These are phyloP conservation scores for Alternaria dauci DNA, from an alignment of 2,329 filamentous ascomycete species.

Conservation along the genomic window DNA sequence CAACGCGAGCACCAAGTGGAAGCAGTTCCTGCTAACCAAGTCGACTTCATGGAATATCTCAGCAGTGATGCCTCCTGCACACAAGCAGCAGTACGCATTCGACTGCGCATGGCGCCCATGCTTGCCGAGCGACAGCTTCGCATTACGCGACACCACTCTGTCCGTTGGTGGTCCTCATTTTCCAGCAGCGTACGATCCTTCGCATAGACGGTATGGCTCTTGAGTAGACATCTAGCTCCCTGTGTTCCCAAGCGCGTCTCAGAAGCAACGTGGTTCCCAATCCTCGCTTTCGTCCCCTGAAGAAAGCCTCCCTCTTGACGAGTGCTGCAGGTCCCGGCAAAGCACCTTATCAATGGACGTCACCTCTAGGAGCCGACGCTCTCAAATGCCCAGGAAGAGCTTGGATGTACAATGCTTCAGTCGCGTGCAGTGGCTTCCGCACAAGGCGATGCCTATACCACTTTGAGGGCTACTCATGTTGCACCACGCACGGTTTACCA, in stretches of 20 bases:
- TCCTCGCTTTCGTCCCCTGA: not conserved
- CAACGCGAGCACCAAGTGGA: not conserved
- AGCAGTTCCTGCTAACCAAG: too few species aligned
- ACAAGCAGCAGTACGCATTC: not conserved
- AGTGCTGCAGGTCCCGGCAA: not conserved
- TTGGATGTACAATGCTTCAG: too few species aligned
- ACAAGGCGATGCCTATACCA: too few species aligned
- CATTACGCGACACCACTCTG: not conserved
- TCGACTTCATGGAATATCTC: not conserved
- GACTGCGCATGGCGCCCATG: not conserved
- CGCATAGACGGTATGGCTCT: not conserved
- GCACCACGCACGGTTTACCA: too few species aligned
- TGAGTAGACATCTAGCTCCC: not conserved
- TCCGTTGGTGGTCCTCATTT: fast-evolving
- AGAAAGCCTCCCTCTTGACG: not conserved
- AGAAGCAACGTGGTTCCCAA: not conserved
- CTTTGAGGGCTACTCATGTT: too few species aligned
- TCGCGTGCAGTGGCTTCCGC: too few species aligned
- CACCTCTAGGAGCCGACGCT: too few species aligned
- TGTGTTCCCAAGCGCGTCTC: not conserved
- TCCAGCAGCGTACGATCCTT: not conserved
- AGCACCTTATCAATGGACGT: not conserved
- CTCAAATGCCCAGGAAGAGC: too few species aligned
- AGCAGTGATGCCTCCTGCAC: not conserved
- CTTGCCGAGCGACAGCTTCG: not conserved